Evolutionary conservation across 129 eudicot genomes (phyloP).

Genomic region (Smallanthus sonchifolius): DNA sequence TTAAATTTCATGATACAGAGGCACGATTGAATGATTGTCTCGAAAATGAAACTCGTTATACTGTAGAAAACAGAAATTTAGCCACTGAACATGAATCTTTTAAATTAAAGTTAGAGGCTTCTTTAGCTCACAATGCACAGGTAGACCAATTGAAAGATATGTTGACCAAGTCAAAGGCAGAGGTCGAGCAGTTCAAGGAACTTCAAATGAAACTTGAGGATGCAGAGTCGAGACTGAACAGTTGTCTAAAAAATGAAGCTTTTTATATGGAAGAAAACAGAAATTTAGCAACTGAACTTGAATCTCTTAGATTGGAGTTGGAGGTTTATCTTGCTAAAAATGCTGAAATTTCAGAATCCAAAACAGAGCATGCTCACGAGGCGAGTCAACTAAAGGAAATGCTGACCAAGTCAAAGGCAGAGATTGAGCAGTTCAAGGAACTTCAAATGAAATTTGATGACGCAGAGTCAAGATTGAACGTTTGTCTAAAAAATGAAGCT

Average conservation of each 20-base stretch:
- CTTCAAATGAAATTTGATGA: slow-evolving; percentile 17
- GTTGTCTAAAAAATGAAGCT: slow-evolving; percentile 9
- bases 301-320: slow-evolving; percentile 40
- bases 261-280: slow-evolving; percentile 25
- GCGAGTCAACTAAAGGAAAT: slow-evolving; percentile 3
- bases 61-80: slow-evolving; percentile 39
- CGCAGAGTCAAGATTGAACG: slow-evolving; percentile 7
- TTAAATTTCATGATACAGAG: slow-evolving; percentile 6
- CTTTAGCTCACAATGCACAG: slow-evolving; percentile 34
- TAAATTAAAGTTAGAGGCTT: slow-evolving; percentile 42
- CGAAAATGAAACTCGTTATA: slow-evolving; percentile 29
- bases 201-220: slow-evolving; percentile 21
- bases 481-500: slow-evolving; percentile 5
- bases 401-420: neutral
- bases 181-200: slow-evolving; percentile 12
- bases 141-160: slow-evolving; percentile 16
- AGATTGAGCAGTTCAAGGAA: neutral
- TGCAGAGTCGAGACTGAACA: slow-evolving; percentile 13
- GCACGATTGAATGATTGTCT: slow-evolving; percentile 21
- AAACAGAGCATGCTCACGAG: neutral
- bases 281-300: slow-evolving; percentile 15
- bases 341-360: slow-evolving; percentile 31
- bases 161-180: slow-evolving; percentile 27
- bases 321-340: slow-evolving; percentile 38
- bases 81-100: slow-evolving; percentile 28